Conservation (phyloP, 352 stramenopile genomes). For the Phytophthora foliorum region DNA sequence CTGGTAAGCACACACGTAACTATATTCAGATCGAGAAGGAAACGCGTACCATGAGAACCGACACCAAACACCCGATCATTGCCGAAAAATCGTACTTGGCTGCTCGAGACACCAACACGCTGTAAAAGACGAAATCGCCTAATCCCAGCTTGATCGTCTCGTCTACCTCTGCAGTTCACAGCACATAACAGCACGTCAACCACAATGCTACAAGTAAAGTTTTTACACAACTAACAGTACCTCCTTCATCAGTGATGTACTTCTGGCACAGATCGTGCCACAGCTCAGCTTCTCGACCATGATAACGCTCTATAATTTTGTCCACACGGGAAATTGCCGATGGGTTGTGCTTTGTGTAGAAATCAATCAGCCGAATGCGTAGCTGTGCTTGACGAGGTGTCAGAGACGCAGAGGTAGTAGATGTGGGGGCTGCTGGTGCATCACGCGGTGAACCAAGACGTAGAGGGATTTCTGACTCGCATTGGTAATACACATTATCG, state of each 20-base stretch:
- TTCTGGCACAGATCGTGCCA: slow-evolving; percentile 85
- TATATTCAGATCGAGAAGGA: background rate
- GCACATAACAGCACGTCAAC: slow-evolving; percentile 2
- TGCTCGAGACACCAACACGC: slow-evolving; percentile 96
- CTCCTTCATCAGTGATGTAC: slow-evolving; percentile 68
- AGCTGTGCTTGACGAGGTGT: slow-evolving; percentile 42
- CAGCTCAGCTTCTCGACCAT: slow-evolving; percentile 73
- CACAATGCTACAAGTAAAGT: background rate
- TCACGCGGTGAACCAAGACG: slow-evolving; percentile 31
- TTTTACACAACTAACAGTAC: slow-evolving; percentile 32
- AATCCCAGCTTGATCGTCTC: slow-evolving; percentile 95
- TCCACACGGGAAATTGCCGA: slow-evolving; percentile 69
- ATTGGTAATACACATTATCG: slow-evolving; percentile 81
- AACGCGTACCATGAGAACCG: slow-evolving; percentile 91
- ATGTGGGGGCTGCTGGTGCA: background rate
- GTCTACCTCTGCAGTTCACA: slow-evolving; percentile 50
- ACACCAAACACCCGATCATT: slow-evolving; percentile 94
- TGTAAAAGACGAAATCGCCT: slow-evolving; percentile 99
- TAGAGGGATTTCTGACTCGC: slow-evolving; percentile 56
- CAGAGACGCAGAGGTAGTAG: slow-evolving; percentile 11
- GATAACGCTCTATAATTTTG: slow-evolving; percentile 81
- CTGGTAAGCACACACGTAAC: slow-evolving; percentile 12
- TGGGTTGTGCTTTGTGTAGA: slow-evolving; percentile 81
- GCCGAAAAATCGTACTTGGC: slow-evolving; percentile 96
- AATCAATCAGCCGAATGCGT: slow-evolving; percentile 59